Evolutionary conservation across 768 basidiomycete species (phyloP), one percentile per base, ranked within the genome.

Genomic region (Gyrodon lividus): DNA sequence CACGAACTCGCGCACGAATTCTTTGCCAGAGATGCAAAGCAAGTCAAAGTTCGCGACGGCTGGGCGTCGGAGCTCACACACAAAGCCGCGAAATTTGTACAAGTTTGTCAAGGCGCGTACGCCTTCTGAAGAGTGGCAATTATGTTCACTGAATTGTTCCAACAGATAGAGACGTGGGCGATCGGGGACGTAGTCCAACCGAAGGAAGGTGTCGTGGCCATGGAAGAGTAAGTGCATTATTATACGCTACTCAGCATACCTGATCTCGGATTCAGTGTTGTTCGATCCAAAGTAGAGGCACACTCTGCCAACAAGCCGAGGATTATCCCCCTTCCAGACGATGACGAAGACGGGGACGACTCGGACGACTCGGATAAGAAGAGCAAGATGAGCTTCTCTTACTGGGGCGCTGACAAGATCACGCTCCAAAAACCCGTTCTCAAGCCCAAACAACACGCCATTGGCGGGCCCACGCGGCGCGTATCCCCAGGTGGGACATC

Each of bases 301-400:
- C 75, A 73, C 58, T 76, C 72, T 31, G 67, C 81, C 52, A 75
- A 77, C 50, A 81, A 84, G 60, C 85, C 90, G 17, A 75, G 76
- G 64, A 80, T 87, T 49, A 75, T 88, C 26, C 85, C 87, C 33
- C 73, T 86, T 60, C 85, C 86, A 23, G 81, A 83, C 50, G 85
- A 86, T 43, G 78, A 85, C 51, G 72, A 73, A 17, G 75, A 74
- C 20, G 83, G 74, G 16, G 80, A 64, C 19, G 88, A 90, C 24
- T 91, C 90, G 4, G 87, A 89, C 58, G 88, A 92, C 60, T 92
- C 89, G 10, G 90, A 92, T 67, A 82, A 85, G 72, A 89, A 91
- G 74, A 89, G 86, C 75, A 92, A 92, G 69, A 92, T 92, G 91
- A 89, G 88, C 73, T 92, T 92, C 71, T 92, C 89, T 5, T 94